Evolutionary conservation across 805 yeast genomes (phyloP).

Genomic region (Starmerella vitae): DNA sequence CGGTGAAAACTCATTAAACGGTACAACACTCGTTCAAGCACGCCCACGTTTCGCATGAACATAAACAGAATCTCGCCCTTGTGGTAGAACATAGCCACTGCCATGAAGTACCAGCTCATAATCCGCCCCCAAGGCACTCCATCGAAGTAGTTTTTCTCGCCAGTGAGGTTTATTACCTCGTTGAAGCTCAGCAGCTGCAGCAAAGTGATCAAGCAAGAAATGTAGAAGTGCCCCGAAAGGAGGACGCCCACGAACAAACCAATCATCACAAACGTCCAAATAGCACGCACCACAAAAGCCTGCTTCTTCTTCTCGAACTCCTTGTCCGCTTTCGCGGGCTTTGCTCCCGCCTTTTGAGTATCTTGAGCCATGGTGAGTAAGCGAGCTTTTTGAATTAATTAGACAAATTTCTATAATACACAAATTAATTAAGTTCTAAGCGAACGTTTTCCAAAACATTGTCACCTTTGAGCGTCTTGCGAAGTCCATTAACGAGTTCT

Average conservation of each 20-base stretch:
- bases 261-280: conserved; percentile 92
- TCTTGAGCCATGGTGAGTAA: no score
- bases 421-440: no score
- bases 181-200: conserved; percentile 76
- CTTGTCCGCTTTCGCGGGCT: not conserved
- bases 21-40: conserved; percentile 39
- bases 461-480: no score
- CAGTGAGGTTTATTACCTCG: conserved; percentile 76
- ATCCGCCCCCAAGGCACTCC: conserved; percentile 69
- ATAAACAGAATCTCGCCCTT: conserved; percentile 73
- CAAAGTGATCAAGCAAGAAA: conserved; percentile 54
- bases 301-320: conserved; percentile 51
- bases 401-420: no score
- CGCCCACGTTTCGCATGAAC: conserved; percentile 44
- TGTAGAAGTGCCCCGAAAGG: conserved; percentile 74
- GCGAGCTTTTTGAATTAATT: no score
- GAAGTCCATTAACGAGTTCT: not conserved
- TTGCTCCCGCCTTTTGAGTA: no score
- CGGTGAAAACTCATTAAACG: conserved; percentile 65
- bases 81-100: conserved; percentile 75
- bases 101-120: conserved; percentile 85
- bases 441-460: no score
- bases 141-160: conserved; percentile 71
- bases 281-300: conserved; percentile 72
- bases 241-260: conserved; percentile 52